phyloP scores from a whole-genome alignment of 2,329 filamentous ascomycete genomes.

The Colletotrichum horii region DNA sequence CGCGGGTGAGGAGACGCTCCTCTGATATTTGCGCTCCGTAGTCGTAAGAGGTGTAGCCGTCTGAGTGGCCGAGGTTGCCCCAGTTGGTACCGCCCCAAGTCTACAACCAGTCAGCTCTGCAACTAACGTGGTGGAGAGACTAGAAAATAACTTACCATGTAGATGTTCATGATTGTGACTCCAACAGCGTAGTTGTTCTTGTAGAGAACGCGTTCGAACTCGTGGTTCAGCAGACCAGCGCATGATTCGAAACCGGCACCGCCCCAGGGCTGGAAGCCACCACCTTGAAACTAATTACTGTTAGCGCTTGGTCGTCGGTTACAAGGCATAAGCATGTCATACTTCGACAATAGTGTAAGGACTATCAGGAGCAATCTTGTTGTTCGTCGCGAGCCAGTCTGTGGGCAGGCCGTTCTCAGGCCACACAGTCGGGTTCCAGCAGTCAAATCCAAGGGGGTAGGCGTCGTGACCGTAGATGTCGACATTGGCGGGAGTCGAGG shows the following conservation, averaged over 20 bases:
- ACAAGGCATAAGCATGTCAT: constrained; percentile 24
- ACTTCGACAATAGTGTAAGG: constrained; percentile 67
- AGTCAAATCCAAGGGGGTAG: constrained; percentile 52
- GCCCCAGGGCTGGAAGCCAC: constrained; percentile 74
- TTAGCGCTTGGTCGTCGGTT: not conserved
- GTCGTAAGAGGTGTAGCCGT: constrained; percentile 59
- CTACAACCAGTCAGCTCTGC: constrained; percentile 29
- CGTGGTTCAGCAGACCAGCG: constrained; percentile 63
- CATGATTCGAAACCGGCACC: constrained; percentile 72
- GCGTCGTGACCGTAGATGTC: constrained; percentile 55
- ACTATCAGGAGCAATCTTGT: constrained; percentile 66
- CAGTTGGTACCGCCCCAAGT: constrained; percentile 78
- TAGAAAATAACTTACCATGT: constrained; percentile 61
- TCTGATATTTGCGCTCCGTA: constrained; percentile 63
- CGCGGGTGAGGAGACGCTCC: constrained; percentile 66
- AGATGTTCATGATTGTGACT: constrained; percentile 69
- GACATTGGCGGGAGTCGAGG: constrained; percentile 22
- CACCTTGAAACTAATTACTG: constrained; percentile 57
- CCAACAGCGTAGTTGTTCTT: constrained; percentile 72
- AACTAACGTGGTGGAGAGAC: too few relatives aligned
- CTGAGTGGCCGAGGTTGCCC: constrained; percentile 73
- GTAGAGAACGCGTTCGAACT: constrained; percentile 76
- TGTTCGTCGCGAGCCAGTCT: constrained; percentile 60
- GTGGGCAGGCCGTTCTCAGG: constrained; percentile 61
- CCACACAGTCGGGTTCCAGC: constrained; percentile 58